A percentile compares a stretch with the other conserved stretches of the same genome.
phyloP scores from a whole-genome alignment of 768 basidiomycete species.

The Pulveroboletus frians region DNA sequence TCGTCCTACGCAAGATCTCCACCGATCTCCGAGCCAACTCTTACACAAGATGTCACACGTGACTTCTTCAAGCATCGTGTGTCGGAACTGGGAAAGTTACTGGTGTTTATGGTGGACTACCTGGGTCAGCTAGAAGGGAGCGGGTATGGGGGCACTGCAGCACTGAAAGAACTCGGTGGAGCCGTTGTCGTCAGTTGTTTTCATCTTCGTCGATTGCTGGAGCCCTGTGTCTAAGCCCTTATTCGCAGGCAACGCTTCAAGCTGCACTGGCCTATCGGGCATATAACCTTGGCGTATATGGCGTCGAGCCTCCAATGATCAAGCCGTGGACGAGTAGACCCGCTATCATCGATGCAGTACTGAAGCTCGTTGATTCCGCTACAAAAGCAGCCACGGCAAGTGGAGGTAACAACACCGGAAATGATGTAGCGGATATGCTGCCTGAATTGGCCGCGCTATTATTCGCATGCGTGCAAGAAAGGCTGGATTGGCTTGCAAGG shows the following conservation, averaged over 20 bases:
- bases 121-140: conserved; percentile 20
- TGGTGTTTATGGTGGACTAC: conserved; percentile 52
- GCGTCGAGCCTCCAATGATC: conserved; percentile 62
- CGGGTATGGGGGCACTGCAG: conserved; percentile 19
- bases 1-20: conserved; percentile 10
- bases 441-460: conserved; percentile 59
- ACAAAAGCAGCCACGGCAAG: conserved; percentile 31
- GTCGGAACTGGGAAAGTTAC: conserved; percentile 58
- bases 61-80: conserved; percentile 77
- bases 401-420: conserved; percentile 8
- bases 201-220: background rate
- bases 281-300: conserved; percentile 70
- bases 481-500: conserved; percentile 66
- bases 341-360: conserved; percentile 59
- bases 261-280: conserved; percentile 73
- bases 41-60: conserved; percentile 72
- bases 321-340: conserved; percentile 82
- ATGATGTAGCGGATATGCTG: conserved; percentile 49
- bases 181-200: conserved; percentile 52
- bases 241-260: conserved; percentile 57
- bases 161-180: conserved; percentile 38
- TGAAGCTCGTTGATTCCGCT: conserved; percentile 66
- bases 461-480: conserved; percentile 64
- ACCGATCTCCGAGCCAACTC: conserved; percentile 42
- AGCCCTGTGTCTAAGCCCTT: background rate